Percentiles rank a stretch among this genome's conserved stretches.
These are phyloP conservation scores for Neopestalotiopsis rosae DNA, from an alignment of 2,329 filamentous ascomycete genomes.

Conservation along the genomic window DNA sequence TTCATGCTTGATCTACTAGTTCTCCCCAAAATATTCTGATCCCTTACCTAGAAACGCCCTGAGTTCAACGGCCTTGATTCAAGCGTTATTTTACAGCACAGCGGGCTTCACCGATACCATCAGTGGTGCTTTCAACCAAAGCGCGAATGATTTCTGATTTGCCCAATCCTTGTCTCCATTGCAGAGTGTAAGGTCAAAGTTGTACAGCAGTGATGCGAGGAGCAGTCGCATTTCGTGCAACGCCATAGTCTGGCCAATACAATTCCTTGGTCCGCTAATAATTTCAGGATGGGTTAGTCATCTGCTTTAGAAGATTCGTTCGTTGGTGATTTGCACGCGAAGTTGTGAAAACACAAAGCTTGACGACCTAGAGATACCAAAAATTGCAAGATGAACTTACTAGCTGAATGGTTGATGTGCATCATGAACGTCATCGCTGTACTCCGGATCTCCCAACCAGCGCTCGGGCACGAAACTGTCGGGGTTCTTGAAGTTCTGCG, in stretches of 20 bases:
- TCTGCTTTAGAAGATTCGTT: not conserved
- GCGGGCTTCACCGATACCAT: constrained; percentile 4
- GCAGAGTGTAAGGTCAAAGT: constrained; percentile 24
- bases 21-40: not conserved
- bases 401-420: constrained; percentile 26
- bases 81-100: not conserved
- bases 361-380: not conserved
- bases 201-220: constrained; percentile 21
- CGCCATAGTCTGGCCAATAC: constrained; percentile 26
- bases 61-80: not conserved
- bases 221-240: constrained; percentile 25
- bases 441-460: constrained; percentile 25
- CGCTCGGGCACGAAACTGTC: constrained; percentile 26
- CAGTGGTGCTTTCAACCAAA: constrained; percentile 25
- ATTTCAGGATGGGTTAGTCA: not conserved
- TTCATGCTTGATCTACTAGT: not conserved
- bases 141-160: constrained; percentile 23
- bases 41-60: not conserved
- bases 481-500: constrained; percentile 22
- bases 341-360: not conserved
- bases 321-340: not conserved
- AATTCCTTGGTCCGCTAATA: constrained; percentile 25
- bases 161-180: constrained; percentile 22
- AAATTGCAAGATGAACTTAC: not conserved
- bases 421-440: constrained; percentile 21